Evolutionary conservation across 345 rosid species (phyloP).

Genomic region (Balakata baccata): DNA sequence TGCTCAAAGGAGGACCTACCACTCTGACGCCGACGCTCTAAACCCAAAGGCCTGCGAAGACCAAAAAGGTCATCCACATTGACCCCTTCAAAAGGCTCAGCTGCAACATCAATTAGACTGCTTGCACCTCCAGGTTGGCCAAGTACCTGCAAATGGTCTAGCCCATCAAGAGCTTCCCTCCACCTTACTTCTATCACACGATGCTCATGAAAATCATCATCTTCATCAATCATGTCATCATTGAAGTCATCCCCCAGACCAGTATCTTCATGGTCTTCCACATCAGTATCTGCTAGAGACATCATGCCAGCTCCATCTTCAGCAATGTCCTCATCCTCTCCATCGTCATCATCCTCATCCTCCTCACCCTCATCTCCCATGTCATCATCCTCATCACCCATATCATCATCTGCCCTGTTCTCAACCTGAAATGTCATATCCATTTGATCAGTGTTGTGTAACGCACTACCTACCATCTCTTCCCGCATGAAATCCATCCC

Average conservation of each 20-base stretch:
- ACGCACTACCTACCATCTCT: constrained; percentile 66
- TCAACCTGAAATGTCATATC: constrained; percentile 80
- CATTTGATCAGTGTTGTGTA: constrained; percentile 57
- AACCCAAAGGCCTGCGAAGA: constrained; percentile 82
- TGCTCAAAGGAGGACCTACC: constrained; percentile 72
- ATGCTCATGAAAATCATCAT: constrained; percentile 87
- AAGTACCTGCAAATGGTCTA: constrained; percentile 88
- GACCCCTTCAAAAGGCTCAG: constrained; percentile 95
- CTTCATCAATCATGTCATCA: constrained; percentile 96
- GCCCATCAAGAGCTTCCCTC: constrained; percentile 95
- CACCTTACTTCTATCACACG: constrained; percentile 89
- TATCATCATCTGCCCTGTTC: constrained; percentile 77
- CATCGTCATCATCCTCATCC: constrained; percentile 80
- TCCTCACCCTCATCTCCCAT: constrained; percentile 97
- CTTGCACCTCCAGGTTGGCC: constrained; percentile 75
- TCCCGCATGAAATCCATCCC: constrained; percentile 85
- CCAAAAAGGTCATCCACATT: constrained; percentile 93
- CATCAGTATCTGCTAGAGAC: constrained; percentile 93
- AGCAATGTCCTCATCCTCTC: constrained; percentile 81
- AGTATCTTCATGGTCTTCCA: constrained; percentile 88
- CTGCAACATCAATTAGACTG: constrained; percentile 76
- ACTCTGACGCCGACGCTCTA: constrained; percentile 76
- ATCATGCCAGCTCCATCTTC: constrained; percentile 95
- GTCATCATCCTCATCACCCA: constrained; percentile 89
- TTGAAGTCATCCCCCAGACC: constrained; percentile 87